Percentiles rank a stretch among this genome's conserved stretches.
These are phyloP conservation scores for Micractinium conductrix DNA, from an alignment of 139 green algal species.

Conservation along the genomic window DNA sequence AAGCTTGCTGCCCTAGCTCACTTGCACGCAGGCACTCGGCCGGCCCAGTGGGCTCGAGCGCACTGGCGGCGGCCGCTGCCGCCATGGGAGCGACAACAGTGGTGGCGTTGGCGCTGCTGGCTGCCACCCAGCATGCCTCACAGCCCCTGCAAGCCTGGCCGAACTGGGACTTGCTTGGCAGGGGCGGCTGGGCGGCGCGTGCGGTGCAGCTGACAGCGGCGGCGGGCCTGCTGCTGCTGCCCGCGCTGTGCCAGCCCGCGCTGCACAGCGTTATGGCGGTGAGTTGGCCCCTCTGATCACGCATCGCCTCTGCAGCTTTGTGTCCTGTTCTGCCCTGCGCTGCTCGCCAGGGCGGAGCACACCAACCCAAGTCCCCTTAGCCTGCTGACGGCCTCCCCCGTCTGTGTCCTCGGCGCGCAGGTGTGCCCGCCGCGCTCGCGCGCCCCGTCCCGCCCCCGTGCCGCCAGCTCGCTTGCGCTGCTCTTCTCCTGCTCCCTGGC, in stretches of 20 bases:
- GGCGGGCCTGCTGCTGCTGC: neutral
- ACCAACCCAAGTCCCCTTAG: too few species aligned
- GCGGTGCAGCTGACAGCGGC: neutral
- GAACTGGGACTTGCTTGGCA: neutral
- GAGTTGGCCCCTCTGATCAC: too few species aligned
- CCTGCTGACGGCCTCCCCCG: too few species aligned
- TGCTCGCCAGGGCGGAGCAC: too few species aligned
- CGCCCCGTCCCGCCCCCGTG: neutral
- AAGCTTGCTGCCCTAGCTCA: too few species aligned
- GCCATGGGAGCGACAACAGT: neutral
- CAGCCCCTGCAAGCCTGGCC: neutral
- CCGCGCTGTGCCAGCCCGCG: neutral
- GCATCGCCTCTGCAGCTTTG: too few species aligned
- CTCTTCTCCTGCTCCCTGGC: neutral
- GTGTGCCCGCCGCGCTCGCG: too few species aligned
- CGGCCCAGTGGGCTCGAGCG: neutral
- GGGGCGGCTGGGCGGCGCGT: neutral
- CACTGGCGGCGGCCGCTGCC: neutral
- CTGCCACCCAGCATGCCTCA: neutral
- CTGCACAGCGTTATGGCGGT: neutral
- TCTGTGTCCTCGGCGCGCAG: too few species aligned
- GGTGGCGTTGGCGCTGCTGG: neutral
- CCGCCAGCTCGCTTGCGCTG: neutral
- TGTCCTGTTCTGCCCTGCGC: too few species aligned
- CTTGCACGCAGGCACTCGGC: neutral